phyloP scores from a whole-genome alignment of 305 asterid genomes.

The Fraxinus velutina region DNA sequence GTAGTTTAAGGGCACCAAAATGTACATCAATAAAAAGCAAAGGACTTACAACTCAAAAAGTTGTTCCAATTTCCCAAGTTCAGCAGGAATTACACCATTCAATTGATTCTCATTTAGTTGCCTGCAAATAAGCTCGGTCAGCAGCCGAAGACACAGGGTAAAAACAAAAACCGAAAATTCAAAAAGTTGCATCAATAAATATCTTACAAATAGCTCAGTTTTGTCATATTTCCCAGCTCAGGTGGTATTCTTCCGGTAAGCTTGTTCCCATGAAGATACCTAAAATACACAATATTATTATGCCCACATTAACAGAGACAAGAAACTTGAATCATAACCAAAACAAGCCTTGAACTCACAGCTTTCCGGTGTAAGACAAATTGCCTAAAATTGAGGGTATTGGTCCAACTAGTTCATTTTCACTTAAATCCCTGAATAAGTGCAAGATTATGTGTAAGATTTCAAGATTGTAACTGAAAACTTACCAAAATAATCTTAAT shows the following conservation, averaged over 20 bases:
- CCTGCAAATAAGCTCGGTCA: constrained; percentile 43
- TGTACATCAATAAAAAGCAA: neutral
- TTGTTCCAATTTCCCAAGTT: constrained; percentile 83
- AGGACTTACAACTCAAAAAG: constrained; percentile 87
- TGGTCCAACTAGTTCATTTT: constrained; percentile 78
- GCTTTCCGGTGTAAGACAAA: constrained; percentile 92
- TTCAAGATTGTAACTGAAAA: neutral
- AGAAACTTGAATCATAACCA: neutral
- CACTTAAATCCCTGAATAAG: constrained; percentile 86
- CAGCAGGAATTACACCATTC: constrained; percentile 74
- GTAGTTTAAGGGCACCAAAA: neutral
- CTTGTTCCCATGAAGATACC: constrained; percentile 96
- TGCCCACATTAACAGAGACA: neutral
- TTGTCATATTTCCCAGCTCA: constrained; percentile 92
- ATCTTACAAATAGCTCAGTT: constrained; percentile 85
- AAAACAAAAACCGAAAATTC: neutral
- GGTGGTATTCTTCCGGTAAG: constrained; percentile 82
- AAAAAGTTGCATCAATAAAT: neutral
- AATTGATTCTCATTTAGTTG: constrained; percentile 84
- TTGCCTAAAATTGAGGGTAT: constrained; percentile 89
- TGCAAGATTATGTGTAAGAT: neutral
- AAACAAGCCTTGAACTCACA: constrained; percentile 45
- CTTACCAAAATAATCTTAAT: neutral
- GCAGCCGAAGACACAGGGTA: neutral
- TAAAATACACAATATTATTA: constrained; percentile 16